Evolutionary conservation across 257 asterid species (phyloP).

Genomic region (Ehretia macrophylla): DNA sequence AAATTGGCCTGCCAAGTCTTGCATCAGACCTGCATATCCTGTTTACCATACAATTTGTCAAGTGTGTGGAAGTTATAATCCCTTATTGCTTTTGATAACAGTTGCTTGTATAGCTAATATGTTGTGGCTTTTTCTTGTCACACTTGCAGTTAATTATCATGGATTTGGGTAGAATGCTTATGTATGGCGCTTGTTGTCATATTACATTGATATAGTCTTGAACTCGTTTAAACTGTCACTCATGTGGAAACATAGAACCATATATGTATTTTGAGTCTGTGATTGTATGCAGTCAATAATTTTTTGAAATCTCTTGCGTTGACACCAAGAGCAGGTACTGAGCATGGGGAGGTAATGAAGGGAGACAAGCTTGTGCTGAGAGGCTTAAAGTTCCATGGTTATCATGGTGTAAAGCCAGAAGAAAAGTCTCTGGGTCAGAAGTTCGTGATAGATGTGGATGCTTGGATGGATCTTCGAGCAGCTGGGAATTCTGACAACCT

Average conservation of each 20-base stretch:
- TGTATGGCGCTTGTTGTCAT: too few relatives aligned
- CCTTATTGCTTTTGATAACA: too few relatives aligned
- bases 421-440: slow-evolving; percentile 84
- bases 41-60: too few relatives aligned
- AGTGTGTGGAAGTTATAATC: too few relatives aligned
- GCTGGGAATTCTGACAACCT: slow-evolving; percentile 71
- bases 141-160: too few relatives aligned
- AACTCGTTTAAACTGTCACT: too few relatives aligned
- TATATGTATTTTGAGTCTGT: background rate
- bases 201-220: too few relatives aligned
- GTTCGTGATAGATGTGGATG: slow-evolving; percentile 80
- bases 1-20: too few relatives aligned
- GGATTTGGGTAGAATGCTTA: too few relatives aligned
- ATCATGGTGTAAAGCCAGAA: slow-evolving; percentile 86
- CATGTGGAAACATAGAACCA: background rate
- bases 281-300: background rate
- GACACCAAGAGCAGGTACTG: slow-evolving; percentile 19
- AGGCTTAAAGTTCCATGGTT: slow-evolving; percentile 89
- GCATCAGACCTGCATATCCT: too few relatives aligned
- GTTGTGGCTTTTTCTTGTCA: too few relatives aligned
- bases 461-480: slow-evolving; percentile 82
- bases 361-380: slow-evolving; percentile 90
- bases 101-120: too few relatives aligned
- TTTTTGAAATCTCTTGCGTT: background rate
- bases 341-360: slow-evolving; percentile 21